Evolutionary conservation across 495 filamentous ascomycete genomes (phyloP).

Genomic region (Penicillium desertorum): DNA sequence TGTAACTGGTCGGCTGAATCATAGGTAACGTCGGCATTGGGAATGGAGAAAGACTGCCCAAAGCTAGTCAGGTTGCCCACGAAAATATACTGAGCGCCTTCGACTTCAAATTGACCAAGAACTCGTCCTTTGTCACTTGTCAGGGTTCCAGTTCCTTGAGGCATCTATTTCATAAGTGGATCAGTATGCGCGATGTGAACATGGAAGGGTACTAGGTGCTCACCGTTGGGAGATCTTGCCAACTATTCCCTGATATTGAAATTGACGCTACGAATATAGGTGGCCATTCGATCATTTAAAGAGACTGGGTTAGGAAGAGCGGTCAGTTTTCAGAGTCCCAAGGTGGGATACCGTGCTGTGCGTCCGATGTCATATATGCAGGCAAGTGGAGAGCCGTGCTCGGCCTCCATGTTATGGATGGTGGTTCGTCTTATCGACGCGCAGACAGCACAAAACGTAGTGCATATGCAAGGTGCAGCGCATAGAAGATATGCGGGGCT

Average conservation of each 20-base stretch:
- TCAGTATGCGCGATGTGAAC: background rate
- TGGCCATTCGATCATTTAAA: background rate
- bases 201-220: background rate
- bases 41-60: conserved; percentile 8
- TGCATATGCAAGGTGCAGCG: background rate
- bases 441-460: background rate
- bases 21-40: conserved; percentile 10
- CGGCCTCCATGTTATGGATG: background rate
- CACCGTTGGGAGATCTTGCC: background rate
- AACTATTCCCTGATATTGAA: background rate
- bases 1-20: conserved; percentile 10
- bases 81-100: conserved; percentile 13
- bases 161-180: conserved; percentile 6
- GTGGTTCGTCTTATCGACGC: background rate
- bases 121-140: conserved; percentile 14
- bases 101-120: conserved; percentile 16
- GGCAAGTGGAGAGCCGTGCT: conserved; percentile 6
- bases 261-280: background rate
- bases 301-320: conserved; percentile 5
- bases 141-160: conserved; percentile 13
- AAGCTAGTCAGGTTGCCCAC: conserved; percentile 10
- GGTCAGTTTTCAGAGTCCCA: conserved; percentile 2
- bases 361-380: conserved; percentile 15
- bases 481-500: background rate
- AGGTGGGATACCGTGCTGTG: conserved; percentile 2